Evolutionary conservation across 2,329 filamentous ascomycete genomes (phyloP), one percentile per base, ranked within the genome.

Genomic region (Hirsutella rhossiliensis): DNA sequence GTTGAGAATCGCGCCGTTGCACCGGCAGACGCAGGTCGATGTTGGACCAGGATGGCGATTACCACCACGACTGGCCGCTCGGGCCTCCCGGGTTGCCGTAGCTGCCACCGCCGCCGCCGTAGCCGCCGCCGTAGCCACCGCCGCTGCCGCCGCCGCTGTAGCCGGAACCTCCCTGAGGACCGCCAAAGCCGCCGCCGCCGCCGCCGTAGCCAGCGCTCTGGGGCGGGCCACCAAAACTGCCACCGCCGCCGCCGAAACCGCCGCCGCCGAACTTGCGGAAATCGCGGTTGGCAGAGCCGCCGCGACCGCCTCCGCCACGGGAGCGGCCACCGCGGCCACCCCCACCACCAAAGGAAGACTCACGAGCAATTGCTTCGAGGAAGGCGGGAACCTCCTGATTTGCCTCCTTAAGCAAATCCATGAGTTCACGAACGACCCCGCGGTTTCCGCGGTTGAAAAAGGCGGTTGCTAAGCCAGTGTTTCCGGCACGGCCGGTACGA

Each of bases 361-460:
- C 92, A 51, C 92, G 88, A 57, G 92, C 90, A 67, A 98, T 95
- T 60, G 85, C 94, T 76, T 98, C 92, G 48, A 98, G 76, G 79
- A 97, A 98, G 40, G 76, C 63, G 29, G 92, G 92, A 50, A 97
- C 79, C 60, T 98, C 92, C 67, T 98, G 92, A 72, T 98, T 94
- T 54, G 92, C 92, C 67, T 98, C 92, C 76, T 97, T 97, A 54
- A 98, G 78, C 27, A 98, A 80, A n/a, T 98, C 92, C 56, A 98
- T 78, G 49, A 98, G 80, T 57, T 97, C 92, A 54, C 92, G 85
- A 52, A 97, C 92, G 55, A 98, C 87, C 69, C 92, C 92, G 58
- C 92, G 87, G 76, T 98, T 98, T 61, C 90, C 90, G 62, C 92
- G 90, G 79, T 98, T 98, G 83, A 98, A 97, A 78, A 98, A 98